A percentile compares a stretch with the other conserved stretches of the same genome.
Evolutionary conservation across 352 stramenopile genomes (phyloP).

Genomic region (Peronosclerospora sorghi): DNA sequence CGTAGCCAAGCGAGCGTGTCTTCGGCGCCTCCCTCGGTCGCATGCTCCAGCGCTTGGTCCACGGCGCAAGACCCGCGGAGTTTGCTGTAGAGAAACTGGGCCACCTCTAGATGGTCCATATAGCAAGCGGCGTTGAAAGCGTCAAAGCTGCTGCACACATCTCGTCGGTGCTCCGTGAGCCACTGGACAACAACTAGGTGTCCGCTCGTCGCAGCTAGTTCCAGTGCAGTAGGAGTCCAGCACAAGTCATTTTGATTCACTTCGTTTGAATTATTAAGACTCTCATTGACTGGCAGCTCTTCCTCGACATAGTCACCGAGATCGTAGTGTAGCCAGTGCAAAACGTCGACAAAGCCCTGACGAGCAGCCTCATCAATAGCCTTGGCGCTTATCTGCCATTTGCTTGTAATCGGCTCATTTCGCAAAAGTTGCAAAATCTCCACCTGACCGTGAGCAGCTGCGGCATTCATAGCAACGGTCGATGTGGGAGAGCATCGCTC

Average conservation of each 20-base stretch:
- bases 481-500: conserved; percentile 15
- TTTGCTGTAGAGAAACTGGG: conserved; percentile 34
- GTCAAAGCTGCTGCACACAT: conserved; percentile 36
- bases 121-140: conserved; percentile 57
- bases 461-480: conserved; percentile 39
- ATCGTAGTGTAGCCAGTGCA: conserved; percentile 44
- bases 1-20: conserved; percentile 51
- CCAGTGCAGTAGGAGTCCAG: conserved; percentile 45
- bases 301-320: conserved; percentile 10
- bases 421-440: conserved; percentile 48
- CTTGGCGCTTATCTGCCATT: conserved; percentile 44
- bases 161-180: conserved; percentile 39
- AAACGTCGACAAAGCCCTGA: conserved; percentile 35
- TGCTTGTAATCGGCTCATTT: conserved; percentile 21
- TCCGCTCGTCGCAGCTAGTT: conserved; percentile 51
- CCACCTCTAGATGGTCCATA: conserved; percentile 60
- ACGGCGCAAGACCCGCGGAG: conserved; percentile 37
- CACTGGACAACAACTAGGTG: conserved; percentile 48
- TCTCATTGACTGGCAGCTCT: too few relatives aligned
- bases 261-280: conserved; percentile 7
- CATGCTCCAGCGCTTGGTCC: conserved; percentile 47
- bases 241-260: conserved; percentile 5
- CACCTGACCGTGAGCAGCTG: conserved; percentile 35
- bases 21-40: conserved; percentile 48
- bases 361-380: conserved; percentile 45